Conservation (phyloP, 768 basidiomycete genomes). For the Suillus weaverae region DNA sequence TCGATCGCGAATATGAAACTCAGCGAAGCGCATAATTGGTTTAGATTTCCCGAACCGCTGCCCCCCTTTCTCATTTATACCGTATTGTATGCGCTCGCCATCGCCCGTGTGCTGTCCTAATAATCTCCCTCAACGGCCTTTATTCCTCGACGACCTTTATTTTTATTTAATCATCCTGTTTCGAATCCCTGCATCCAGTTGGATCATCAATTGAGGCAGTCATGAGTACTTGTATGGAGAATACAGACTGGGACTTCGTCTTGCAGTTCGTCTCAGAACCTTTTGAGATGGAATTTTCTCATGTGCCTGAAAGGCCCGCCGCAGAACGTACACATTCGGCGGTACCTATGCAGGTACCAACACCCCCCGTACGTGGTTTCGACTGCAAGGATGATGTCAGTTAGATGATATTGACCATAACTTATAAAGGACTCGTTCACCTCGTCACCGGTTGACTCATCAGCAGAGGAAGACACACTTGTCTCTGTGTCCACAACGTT, state of each 20-base stretch:
- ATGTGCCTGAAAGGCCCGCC: constrained; percentile 37
- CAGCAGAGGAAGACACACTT: constrained; percentile 43
- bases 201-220: not conserved
- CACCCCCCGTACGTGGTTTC: constrained; percentile 55
- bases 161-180: not conserved
- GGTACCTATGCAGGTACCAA: constrained; percentile 50
- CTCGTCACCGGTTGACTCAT: constrained; percentile 33
- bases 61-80: not conserved
- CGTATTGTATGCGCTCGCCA: not conserved
- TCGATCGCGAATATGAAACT: not conserved
- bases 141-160: not conserved
- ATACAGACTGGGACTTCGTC: constrained; percentile 60
- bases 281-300: constrained; percentile 33
- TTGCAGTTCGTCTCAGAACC: constrained; percentile 58
- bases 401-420: constrained; percentile 12
- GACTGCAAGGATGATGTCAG: constrained; percentile 11
- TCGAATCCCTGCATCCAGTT: not conserved
- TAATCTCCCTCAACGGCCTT: not conserved
- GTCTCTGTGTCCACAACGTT: constrained; percentile 86
- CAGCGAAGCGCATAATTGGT: not conserved
- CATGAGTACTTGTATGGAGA: constrained; percentile 35
- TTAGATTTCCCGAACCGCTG: not conserved
- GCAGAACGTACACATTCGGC: constrained; percentile 25
- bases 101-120: constrained; percentile 1
- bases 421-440: constrained; percentile 31